A percentile compares a stretch with the other conserved stretches of the same genome.
Evolutionary conservation across 2,329 filamentous ascomycete species (phyloP).

Genomic region (Aureobasidium lini): DNA sequence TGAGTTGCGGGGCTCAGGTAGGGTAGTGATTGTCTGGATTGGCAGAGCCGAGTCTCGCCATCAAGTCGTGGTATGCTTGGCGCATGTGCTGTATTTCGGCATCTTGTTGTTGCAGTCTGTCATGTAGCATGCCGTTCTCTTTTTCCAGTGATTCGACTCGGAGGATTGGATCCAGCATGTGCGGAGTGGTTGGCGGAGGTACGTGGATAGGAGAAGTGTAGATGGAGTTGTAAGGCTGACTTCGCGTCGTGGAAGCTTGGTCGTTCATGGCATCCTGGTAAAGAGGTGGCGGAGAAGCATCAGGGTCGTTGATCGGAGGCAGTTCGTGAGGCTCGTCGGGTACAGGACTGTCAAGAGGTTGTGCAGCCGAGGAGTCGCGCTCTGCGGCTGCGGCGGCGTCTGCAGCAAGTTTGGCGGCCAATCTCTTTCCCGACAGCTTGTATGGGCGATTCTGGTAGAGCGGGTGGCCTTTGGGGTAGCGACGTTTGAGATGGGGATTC

Average conservation of each 20-base stretch:
- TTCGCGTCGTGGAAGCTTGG: background rate
- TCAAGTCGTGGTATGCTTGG: background rate
- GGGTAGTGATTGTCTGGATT: background rate
- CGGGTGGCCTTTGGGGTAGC: background rate
- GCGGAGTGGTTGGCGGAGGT: background rate
- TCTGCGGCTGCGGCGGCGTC: background rate
- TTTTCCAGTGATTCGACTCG: background rate
- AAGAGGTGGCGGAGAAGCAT: background rate
- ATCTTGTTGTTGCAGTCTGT: background rate
- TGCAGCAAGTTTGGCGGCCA: background rate
- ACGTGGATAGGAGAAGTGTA: background rate
- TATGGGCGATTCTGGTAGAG: background rate
- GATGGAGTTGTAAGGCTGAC: too few relatives aligned
- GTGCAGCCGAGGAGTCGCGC: background rate
- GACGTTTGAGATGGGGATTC: background rate
- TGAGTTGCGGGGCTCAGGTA: background rate
- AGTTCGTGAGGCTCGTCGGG: background rate
- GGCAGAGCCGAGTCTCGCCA: background rate
- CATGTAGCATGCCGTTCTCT: background rate
- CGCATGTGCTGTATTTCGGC: slow-evolving; percentile 3
- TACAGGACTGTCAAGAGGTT: background rate
- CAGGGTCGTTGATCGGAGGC: background rate
- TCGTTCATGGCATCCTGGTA: background rate
- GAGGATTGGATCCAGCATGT: background rate
- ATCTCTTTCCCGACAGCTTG: background rate